A percentile compares a stretch with the other conserved stretches of the same genome.
These are phyloP conservation scores for Aspergillus vadensis DNA, from an alignment of 2,329 filamentous ascomycete species.

Conservation along the genomic window DNA sequence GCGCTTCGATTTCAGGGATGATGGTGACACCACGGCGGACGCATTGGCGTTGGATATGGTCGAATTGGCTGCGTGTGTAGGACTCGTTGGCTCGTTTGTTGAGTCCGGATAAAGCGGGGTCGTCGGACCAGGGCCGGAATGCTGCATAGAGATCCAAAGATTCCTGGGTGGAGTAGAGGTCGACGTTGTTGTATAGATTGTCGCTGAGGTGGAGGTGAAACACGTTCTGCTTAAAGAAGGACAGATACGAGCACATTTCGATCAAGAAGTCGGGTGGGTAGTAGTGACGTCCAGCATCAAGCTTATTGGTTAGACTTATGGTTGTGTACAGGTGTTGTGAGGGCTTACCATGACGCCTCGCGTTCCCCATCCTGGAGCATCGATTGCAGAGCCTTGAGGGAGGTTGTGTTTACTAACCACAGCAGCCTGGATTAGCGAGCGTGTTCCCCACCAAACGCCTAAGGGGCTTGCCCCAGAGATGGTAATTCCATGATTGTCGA, in stretches of 20 bases:
- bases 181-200: conserved; percentile 47
- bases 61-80: conserved; percentile 53
- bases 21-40: conserved; percentile 57
- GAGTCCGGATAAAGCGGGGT: conserved; percentile 51
- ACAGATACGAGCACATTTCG: conserved; percentile 59
- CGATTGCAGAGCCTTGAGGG: conserved; percentile 46
- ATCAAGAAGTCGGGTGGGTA: conserved; percentile 56
- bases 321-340: background rate
- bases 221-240: conserved; percentile 61
- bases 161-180: conserved; percentile 48
- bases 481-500: conserved; percentile 44
- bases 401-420: conserved; percentile 44
- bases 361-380: conserved; percentile 54
- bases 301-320: conserved; percentile 29
- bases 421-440: conserved; percentile 53
- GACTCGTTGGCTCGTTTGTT: conserved; percentile 56
- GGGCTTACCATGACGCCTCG: conserved; percentile 47
- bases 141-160: conserved; percentile 53
- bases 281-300: conserved; percentile 55
- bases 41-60: conserved; percentile 53
- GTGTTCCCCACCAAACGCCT: conserved; percentile 58
- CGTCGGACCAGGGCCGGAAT: conserved; percentile 56
- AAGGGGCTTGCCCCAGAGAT: conserved; percentile 56
- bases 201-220: conserved; percentile 60
- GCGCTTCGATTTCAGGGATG: conserved; percentile 59